Percentiles rank a stretch among this genome's conserved stretches.
phyloP scores from a whole-genome alignment of 2,329 filamentous ascomycete species.

The Arthrobotrys megalospora region DNA sequence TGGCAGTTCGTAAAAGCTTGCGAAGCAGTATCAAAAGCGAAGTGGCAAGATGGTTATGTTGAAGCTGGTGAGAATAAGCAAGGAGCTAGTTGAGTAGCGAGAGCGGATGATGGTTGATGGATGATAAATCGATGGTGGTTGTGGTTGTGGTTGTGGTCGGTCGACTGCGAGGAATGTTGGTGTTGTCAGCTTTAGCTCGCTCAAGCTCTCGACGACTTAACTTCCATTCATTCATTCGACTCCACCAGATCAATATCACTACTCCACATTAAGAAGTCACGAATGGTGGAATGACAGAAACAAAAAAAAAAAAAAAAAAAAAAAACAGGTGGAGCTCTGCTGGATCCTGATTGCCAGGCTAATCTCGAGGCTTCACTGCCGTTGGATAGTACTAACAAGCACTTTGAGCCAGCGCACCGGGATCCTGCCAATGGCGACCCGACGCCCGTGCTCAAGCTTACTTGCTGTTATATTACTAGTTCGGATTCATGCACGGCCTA shows the following conservation, averaged over 20 bases:
- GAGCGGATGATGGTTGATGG: neutral
- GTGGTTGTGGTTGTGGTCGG: neutral
- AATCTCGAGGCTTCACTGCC: too few relatives aligned
- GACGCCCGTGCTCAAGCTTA: neutral
- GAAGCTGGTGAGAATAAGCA: neutral
- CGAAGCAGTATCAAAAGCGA: slow-evolving; percentile 15
- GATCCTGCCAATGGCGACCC: neutral
- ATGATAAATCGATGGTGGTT: neutral
- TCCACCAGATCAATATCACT: neutral
- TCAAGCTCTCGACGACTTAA: neutral
- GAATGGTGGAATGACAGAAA: too few relatives aligned
- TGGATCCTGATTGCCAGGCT: too few relatives aligned
- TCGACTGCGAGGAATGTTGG: neutral
- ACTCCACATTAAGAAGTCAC: too few relatives aligned
- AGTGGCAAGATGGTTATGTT: neutral
- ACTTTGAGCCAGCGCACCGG: too few relatives aligned
- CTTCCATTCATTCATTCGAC: neutral
- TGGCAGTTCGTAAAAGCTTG: slow-evolving; percentile 6
- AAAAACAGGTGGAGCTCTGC: too few relatives aligned
- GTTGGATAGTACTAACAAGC: too few relatives aligned
- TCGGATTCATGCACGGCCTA: too few relatives aligned
- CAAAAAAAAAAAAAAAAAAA: too few relatives aligned
- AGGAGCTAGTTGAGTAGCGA: neutral
- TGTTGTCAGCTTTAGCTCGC: neutral
- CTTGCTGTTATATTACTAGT: neutral